phyloP scores from a whole-genome alignment of 768 basidiomycete genomes.

The Macrolepiota albuminosa region DNA sequence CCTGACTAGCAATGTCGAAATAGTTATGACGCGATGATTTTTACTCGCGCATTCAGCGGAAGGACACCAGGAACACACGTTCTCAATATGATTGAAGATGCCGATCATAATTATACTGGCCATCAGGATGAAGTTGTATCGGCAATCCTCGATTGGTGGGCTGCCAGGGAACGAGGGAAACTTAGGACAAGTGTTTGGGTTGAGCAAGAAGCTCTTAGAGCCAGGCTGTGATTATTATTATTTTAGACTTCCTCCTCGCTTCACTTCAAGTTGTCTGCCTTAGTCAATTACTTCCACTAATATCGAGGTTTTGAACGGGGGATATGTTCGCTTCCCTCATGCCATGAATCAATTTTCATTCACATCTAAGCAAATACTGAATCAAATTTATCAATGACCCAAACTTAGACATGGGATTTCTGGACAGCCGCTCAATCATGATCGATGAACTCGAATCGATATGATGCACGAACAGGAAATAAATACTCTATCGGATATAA shows the following conservation, averaged over 20 bases:
- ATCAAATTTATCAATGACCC: neutral
- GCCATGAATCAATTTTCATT: neutral
- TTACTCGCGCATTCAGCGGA: constrained; percentile 52
- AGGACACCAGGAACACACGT: constrained; percentile 66
- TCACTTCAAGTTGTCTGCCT: neutral
- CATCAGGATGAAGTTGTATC: constrained; percentile 65
- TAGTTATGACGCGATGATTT: constrained; percentile 72
- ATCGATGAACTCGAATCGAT: neutral
- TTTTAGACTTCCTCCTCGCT: neutral
- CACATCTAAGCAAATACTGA: neutral
- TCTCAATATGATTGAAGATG: constrained; percentile 64
- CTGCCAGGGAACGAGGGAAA: constrained; percentile 35
- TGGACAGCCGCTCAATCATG: neutral
- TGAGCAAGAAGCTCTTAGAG: constrained; percentile 39
- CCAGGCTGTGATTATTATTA: constrained; percentile 33
- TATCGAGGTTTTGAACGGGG: neutral
- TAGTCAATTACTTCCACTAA: neutral
- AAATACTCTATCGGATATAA: neutral
- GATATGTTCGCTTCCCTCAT: neutral
- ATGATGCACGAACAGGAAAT: neutral
- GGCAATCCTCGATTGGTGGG: constrained; percentile 67
- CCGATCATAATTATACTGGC: constrained; percentile 76
- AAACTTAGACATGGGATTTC: neutral
- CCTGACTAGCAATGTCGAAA: neutral
- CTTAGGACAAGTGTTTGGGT: constrained; percentile 63